Evolutionary conservation across 2,329 filamentous ascomycete species (phyloP), one percentile per base, ranked within the genome.

Genomic region (Verticillium albo-atrum): DNA sequence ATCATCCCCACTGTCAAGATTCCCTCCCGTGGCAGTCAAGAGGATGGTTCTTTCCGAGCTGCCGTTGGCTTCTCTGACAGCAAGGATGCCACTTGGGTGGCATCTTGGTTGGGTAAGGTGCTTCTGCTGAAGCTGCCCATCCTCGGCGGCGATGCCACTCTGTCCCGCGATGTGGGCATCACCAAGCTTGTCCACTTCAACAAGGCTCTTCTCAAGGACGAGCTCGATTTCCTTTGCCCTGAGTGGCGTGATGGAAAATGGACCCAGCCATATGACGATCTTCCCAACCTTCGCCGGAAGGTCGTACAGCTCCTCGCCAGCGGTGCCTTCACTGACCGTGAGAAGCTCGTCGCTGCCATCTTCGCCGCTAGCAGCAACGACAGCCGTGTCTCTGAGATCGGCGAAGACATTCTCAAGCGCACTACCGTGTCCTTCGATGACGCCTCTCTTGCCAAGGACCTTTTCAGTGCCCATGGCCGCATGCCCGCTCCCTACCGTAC

Each of bases 381-480:
- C 64, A 91, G 88, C 35, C 85, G 89, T 9, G 87, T 97, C 37
- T 87, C 90, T 12, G 86, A 89, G n/a, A 78, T 91, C n/a, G 94
- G 91, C 0, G 92, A 97, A 59, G 92, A 97, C 67, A 85, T 96
- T 55, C 75, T 98, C 64, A 99, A 97, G 74, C 83, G 93, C 64
- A 89, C 85, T 30, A 82, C 85, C 2, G 83, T 90, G 9, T 86
- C 90, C 9, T 77, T 97, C 27, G 94, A 98, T 70, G 83, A 91
- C 62, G 67, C 78, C 10, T 66, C 71, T 1, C 73, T 92, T 2
- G 80, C 96, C 3, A 76, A 82, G 59, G 78, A 82, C 17, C 77
- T 98, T 2, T 93, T 92, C 66, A 75, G 81, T 4, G 81, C 92
- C 2, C 96, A 97, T 70, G 86, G 88, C 51, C 84, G 82, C n/a